Base-by-base conservation (phyloP, 2,329 filamentous ascomycete genomes). In the Lachnellula occidentalis region DNA sequence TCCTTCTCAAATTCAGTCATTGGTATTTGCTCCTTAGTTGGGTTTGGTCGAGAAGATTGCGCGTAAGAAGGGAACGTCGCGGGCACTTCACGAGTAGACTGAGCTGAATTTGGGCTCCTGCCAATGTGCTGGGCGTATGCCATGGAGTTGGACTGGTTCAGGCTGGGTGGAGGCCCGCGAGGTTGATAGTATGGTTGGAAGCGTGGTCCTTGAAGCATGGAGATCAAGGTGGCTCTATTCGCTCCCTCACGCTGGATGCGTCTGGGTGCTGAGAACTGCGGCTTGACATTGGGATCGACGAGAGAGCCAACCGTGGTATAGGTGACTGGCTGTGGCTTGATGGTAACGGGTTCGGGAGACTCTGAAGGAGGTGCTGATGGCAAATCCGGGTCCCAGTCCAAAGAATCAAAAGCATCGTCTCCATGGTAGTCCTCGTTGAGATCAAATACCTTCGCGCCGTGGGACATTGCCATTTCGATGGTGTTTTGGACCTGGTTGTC, bases 231-330 rank as follows among this genome's bases (percentile, higher is more conserved):
- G 22, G 64, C 59, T 54, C 68, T 57, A 36, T 63, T 62, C 19
- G 64, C 62, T 15, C 67, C 66, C 57, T 70, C 67, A 19, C 68
- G 66, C 42, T 70, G 68, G 45, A 69, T 68, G 1, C 68, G 62
- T 52, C 67, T 66, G 3, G 68, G 68, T 22, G 68, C 64, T 31
- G 64, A 55, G 37, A 70, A 67, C 45, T 65, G 65, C 21, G 62
- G 65, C 19, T 62, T 57, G 2, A 52, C 53, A 42, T 64, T 66
- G 1, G 64, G 64, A 50, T 70, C 64, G 21, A 68, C 66, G 21
- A 66, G 51, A 22, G 68, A 70, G 8, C 68, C 68, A 34, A 70
- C 68, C 2, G 68, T 70, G 11, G 67, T 70, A 50, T 70, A 70
- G 6, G 67, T 58, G 3, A 69, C 51, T 4, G 61, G 59, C 51